Evolutionary conservation across 345 rosid species (phyloP), one percentile per base, ranked within the genome.

Genomic region (Aquilaria sinensis): DNA sequence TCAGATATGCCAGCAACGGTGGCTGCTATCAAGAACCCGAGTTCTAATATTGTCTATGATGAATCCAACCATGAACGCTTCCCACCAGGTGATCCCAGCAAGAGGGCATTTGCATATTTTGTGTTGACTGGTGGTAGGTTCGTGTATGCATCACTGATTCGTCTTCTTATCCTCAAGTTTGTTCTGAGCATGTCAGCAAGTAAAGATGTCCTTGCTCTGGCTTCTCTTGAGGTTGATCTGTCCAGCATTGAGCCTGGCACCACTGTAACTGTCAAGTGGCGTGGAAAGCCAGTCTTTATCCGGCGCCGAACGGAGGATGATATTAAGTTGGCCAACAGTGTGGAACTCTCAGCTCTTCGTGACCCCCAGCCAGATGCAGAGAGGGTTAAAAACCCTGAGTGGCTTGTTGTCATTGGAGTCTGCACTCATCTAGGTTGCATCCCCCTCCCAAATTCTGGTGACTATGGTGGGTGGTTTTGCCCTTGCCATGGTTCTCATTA

Each of bases 381-480:
- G 9, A 84, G 97, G 72, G 97, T 88, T 48, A 92, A 90, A 89
- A 58, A 92, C 58, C 97, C 98, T 6, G 98, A 89, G 68, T 92
- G 98, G 98, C 79, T 92, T 55, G 63, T 92, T 0, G 94, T 92
- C 15, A 63, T 92, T 31, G 98, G 98, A n/a, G 97, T 92, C 47
- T 92, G 97, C 85, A 92, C 98, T 5, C 98, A 92, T 65, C 67
- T 92, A 73, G 98, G 98, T 7, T 92, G 98, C 84, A 92, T 92
- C 74, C 96, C 98, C 13, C 81, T 92, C 68, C 98, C 98, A 1
- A 92, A 92, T 72, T 97, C 98, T 56, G 98, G 98, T 72, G 98
- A 92, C 34, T 92, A 75, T 61, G 98, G 96, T 0, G 98, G 98
- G 10, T 92, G 98, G 98, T 92, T 89, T 72, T 89, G 98, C 68